Percentiles rank a stretch among this genome's conserved stretches.
phyloP scores from a whole-genome alignment of 164 flowering plant species.

The Euptelea pleiosperma region DNA sequence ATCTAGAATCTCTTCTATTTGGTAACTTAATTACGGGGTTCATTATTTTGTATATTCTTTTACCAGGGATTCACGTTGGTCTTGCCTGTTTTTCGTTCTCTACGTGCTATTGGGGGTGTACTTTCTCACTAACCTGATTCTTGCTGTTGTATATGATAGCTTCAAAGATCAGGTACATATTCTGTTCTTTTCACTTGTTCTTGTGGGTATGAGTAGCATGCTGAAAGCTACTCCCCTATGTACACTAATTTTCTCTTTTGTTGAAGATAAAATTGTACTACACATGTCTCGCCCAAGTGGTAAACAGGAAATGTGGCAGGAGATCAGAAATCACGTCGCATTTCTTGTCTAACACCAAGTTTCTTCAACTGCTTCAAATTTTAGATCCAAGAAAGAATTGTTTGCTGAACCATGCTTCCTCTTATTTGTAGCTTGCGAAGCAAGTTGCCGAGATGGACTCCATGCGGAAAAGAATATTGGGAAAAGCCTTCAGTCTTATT shows the following conservation, averaged over 20 bases:
- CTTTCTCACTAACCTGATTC: conserved; percentile 85
- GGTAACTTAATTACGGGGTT: not conserved
- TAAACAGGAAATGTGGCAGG: too few relatives aligned
- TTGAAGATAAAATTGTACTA: not conserved
- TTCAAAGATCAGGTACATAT: conserved; percentile 73
- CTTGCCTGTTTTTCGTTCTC: conserved; percentile 64
- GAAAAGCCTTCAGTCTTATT: conserved; percentile 71
- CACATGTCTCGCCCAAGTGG: not conserved
- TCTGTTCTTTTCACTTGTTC: conserved; percentile 6
- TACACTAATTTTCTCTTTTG: not conserved
- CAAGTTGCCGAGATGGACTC: conserved; percentile 72
- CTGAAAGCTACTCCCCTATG: not conserved
- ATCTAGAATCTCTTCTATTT: not conserved
- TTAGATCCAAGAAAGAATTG: not conserved
- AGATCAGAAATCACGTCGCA: too few relatives aligned
- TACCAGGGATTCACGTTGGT: conserved; percentile 89
- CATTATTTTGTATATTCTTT: conserved; percentile 2
- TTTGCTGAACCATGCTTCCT: not conserved
- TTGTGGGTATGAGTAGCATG: not conserved
- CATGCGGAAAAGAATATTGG: conserved; percentile 49
- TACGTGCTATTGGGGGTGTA: conserved; percentile 89
- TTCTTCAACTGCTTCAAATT: not conserved
- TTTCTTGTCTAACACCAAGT: too few relatives aligned
- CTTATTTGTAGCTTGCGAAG: conserved; percentile 64
- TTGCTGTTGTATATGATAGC: conserved; percentile 95